Evolutionary conservation across 306 rosid genomes (phyloP).

Genomic region (Inga leiocalycina): DNA sequence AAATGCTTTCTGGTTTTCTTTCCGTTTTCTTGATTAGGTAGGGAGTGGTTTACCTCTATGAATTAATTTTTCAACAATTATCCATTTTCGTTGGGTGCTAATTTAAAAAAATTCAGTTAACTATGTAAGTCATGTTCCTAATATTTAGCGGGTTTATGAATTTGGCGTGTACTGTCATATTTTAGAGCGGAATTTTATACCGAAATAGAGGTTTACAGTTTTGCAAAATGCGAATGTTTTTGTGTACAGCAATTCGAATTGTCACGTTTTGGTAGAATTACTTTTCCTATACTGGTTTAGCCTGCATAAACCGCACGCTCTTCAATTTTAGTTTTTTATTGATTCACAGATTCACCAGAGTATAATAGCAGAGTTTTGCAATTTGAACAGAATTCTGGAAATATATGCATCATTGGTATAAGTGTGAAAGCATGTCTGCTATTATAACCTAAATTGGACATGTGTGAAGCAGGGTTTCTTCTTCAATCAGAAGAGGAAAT

Average conservation of each 20-base stretch:
- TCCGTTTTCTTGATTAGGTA: neutral
- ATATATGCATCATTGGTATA: neutral
- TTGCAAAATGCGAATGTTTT: neutral
- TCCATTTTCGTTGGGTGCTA: neutral
- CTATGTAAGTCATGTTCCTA: neutral
- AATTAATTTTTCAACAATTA: neutral
- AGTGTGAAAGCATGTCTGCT: no score
- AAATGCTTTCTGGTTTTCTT: slow-evolving; percentile 24
- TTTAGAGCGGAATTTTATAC: neutral
- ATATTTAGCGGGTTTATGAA: neutral
- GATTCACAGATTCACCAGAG: neutral
- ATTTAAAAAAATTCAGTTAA: no score
- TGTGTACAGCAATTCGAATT: neutral
- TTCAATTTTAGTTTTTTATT: neutral
- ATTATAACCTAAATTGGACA: neutral
- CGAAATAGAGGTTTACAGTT: neutral
- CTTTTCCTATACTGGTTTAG: neutral
- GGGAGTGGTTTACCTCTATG: neutral
- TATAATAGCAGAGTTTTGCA: slow-evolving; percentile 3
- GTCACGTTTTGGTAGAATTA: neutral
- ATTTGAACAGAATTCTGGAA: neutral
- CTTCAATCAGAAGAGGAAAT: neutral
- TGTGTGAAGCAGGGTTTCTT: neutral
- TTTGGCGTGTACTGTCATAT: neutral
- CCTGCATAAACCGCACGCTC: neutral